Conservation (phyloP, 2,329 filamentous ascomycete species). For the Beauveria medogensis region DNA sequence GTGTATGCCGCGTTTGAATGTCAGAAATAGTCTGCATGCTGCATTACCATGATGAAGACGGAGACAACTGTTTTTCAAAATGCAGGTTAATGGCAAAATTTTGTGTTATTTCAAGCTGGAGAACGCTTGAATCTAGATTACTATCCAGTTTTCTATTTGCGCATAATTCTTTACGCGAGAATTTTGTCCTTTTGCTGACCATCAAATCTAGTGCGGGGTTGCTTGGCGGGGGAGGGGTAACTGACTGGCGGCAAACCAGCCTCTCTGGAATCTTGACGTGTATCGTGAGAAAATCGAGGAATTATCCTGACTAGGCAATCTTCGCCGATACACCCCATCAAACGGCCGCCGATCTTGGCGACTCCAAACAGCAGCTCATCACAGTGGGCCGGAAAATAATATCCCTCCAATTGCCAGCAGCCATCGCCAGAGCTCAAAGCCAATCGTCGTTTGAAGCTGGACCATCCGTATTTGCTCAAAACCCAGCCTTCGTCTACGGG, state of each 20-base stretch:
- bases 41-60: no score
- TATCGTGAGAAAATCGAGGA: no score
- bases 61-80: no score
- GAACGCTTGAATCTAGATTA: no score
- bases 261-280: no score
- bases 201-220: neutral
- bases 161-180: neutral
- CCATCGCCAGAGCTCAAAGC: neutral
- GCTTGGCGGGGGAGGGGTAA: slow-evolving; percentile 6
- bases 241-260: neutral
- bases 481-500: neutral
- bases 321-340: neutral
- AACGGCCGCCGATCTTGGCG: neutral
- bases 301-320: neutral
- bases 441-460: neutral
- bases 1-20: no score
- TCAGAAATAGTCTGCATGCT: no score
- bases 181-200: neutral
- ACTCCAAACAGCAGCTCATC: neutral
- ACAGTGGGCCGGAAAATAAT: neutral
- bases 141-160: neutral
- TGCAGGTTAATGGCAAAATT: neutral
- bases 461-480: neutral
- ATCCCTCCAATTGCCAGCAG: slow-evolving; percentile 6
- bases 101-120: no score